A percentile compares a stretch with the other conserved stretches of the same genome.
Conservation (phyloP, 345 rosid genomes). For the Kernera saxatilis region DNA sequence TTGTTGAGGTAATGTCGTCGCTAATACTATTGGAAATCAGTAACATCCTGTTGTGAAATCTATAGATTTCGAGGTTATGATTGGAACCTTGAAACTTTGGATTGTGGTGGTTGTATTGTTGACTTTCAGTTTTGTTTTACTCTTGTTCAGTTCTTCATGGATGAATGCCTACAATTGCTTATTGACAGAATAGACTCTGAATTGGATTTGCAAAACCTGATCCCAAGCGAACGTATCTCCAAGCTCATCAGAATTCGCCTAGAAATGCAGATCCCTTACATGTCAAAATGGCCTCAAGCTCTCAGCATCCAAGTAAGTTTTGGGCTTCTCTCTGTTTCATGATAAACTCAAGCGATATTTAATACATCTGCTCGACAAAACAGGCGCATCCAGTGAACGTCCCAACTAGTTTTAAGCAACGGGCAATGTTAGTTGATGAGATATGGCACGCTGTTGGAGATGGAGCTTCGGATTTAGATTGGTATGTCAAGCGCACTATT, state of each 20-base stretch:
- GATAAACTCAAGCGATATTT: not conserved
- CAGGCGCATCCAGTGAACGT: slow-evolving; percentile 85
- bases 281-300: slow-evolving; percentile 95
- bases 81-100: not conserved
- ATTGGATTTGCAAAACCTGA: slow-evolving; percentile 44
- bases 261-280: slow-evolving; percentile 88
- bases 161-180: slow-evolving; percentile 72
- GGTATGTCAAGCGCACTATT: slow-evolving; percentile 86
- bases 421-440: slow-evolving; percentile 85
- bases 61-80: not conserved
- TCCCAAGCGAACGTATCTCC: slow-evolving; percentile 60
- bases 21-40: not conserved
- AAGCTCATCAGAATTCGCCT: slow-evolving; percentile 70
- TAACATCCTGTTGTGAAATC: not conserved
- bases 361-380: not conserved
- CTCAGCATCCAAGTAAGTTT: slow-evolving; percentile 71
- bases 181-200: slow-evolving; percentile 64
- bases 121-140: not conserved
- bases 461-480: slow-evolving; percentile 66
- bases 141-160: slow-evolving; percentile 76
- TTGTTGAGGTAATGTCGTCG: slow-evolving; percentile 63
- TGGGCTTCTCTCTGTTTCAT: not conserved
- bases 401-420: slow-evolving; percentile 80
- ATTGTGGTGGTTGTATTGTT: not conserved
- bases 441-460: slow-evolving; percentile 83